Evolutionary conservation across 495 filamentous ascomycete species (phyloP).

Genomic region (Letharia lupina): DNA sequence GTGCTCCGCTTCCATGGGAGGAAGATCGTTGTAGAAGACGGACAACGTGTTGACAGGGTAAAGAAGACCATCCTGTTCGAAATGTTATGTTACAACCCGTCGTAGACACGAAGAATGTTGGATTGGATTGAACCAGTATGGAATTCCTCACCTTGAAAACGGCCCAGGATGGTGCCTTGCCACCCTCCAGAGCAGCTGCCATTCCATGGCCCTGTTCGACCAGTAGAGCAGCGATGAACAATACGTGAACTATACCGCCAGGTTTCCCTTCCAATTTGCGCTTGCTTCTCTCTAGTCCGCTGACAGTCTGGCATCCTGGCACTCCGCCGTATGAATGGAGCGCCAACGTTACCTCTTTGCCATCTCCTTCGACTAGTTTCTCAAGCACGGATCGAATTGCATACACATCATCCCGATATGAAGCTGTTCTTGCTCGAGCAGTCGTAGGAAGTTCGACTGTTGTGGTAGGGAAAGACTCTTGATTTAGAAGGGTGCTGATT

Average conservation of each 20-base stretch:
- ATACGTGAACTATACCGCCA: neutral
- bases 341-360: conserved; percentile 2
- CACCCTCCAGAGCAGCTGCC: neutral
- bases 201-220: neutral
- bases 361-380: neutral
- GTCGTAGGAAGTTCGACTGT: neutral
- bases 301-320: neutral
- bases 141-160: too few species aligned
- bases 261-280: neutral
- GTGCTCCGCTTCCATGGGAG: neutral
- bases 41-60: neutral
- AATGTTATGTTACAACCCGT: too few species aligned
- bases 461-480: neutral
- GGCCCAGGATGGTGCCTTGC: neutral
- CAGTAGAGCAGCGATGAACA: neutral
- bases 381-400: neutral
- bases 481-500: neutral
- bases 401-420: neutral
- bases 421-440: too few species aligned
- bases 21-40: neutral
- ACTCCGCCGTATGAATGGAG: conserved; percentile 1
- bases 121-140: too few species aligned
- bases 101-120: too few species aligned
- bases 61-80: neutral
- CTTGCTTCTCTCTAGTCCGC: neutral